Conservation (phyloP, 768 basidiomycete genomes). For the Coprinellus aureogranulatus region DNA sequence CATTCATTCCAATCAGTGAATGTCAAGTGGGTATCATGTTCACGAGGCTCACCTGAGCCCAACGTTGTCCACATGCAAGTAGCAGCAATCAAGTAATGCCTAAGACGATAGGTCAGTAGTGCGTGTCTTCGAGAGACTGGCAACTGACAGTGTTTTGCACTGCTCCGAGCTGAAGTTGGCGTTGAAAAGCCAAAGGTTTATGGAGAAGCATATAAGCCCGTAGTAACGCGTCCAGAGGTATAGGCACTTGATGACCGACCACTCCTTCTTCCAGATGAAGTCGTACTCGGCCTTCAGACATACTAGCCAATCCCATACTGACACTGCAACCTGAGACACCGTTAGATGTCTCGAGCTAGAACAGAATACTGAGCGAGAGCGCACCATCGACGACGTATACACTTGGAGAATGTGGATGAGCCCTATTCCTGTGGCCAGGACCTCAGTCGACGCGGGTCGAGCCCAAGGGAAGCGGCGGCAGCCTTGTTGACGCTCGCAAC, state of each 20-base stretch:
- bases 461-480: slow-evolving; percentile 6
- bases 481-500: slow-evolving; percentile 10
- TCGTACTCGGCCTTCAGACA: slow-evolving; percentile 10
- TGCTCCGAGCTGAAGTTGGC: slow-evolving; percentile 10
- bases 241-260: slow-evolving; percentile 13
- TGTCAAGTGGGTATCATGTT: too few relatives aligned
- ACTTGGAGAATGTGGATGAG: slow-evolving; percentile 14
- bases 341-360: background rate
- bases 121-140: background rate
- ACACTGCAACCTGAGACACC: slow-evolving; percentile 10
- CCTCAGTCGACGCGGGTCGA: background rate
- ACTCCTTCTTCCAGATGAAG: slow-evolving; percentile 15
- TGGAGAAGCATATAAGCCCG: slow-evolving; percentile 11
- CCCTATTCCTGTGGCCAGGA: slow-evolving; percentile 6
- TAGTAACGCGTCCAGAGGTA: slow-evolving; percentile 18
- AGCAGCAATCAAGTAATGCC: slow-evolving; percentile 16
- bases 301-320: slow-evolving; percentile 15
- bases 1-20: background rate
- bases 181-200: slow-evolving; percentile 16
- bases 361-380: background rate
- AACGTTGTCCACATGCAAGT: slow-evolving; percentile 15
- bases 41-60: slow-evolving; percentile 11
- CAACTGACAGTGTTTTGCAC: slow-evolving; percentile 13
- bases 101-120: background rate
- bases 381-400: slow-evolving; percentile 15